These are phyloP conservation scores for Scytalidium sp. DNA, from an alignment of 2,329 filamentous ascomycete genomes.

Conservation along the genomic window DNA sequence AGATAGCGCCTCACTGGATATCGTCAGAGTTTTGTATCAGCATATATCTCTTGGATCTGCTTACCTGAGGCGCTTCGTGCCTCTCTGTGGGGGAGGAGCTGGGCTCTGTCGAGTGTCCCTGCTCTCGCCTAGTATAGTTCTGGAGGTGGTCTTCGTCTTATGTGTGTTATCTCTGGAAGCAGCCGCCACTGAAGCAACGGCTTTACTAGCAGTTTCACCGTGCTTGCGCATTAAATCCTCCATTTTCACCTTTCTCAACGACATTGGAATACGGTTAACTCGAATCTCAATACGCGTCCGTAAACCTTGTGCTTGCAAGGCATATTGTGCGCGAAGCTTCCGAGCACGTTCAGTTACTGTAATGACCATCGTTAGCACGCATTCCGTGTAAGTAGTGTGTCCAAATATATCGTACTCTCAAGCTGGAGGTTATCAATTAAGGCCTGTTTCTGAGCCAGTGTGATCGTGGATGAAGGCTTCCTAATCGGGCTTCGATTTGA, in stretches of 20 bases:
- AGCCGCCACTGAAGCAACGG: conserved; percentile 9
- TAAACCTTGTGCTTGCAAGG: conserved; percentile 81
- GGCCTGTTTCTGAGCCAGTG: conserved; percentile 74
- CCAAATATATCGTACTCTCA: conserved; percentile 60
- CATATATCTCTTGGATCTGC: conserved; percentile 18
- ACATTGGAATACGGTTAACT: conserved; percentile 84
- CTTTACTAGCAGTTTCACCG: conserved; percentile 13
- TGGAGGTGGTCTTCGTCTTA: conserved; percentile 17
- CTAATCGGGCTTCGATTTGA: conserved; percentile 56
- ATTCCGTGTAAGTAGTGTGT: conserved; percentile 9
- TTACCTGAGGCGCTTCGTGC: conserved; percentile 52
- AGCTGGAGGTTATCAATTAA: conserved; percentile 87
- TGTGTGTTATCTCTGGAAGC: conserved; percentile 9
- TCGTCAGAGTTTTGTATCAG: conserved; percentile 14
- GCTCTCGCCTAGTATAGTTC: conserved; percentile 19
- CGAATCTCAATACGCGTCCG: conserved; percentile 86
- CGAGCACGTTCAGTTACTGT: conserved; percentile 83
- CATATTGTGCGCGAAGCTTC: conserved; percentile 85
- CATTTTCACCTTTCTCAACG: conserved; percentile 77
- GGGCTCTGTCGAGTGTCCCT: conserved; percentile 20
- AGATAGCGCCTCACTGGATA: conserved; percentile 57
- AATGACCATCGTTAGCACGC: conserved; percentile 8
- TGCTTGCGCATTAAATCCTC: conserved; percentile 59
- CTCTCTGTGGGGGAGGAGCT: conserved; percentile 23
- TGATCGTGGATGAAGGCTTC: conserved; percentile 60